Conservation (phyloP, 2,329 filamentous ascomycete species). For the Alternaria brassicicola region DNA sequence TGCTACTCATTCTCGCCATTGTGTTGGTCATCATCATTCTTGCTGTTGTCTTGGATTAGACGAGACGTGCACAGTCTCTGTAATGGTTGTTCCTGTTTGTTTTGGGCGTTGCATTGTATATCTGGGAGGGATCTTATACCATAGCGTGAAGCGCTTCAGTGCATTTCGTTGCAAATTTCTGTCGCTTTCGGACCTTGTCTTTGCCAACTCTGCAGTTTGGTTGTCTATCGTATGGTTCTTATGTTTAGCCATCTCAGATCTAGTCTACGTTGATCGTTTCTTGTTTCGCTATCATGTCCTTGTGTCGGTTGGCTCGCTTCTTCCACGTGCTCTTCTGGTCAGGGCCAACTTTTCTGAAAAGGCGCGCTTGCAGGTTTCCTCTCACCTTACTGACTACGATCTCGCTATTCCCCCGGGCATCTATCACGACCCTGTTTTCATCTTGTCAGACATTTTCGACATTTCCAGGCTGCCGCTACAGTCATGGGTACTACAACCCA, state of each 20-base stretch:
- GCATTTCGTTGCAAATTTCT: slow-evolving; percentile 1
- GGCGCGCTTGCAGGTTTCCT: neutral
- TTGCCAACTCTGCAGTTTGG: neutral
- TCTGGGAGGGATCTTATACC: slow-evolving; percentile 17
- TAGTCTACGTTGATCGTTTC: neutral
- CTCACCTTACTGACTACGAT: neutral
- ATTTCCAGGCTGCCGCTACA: too few species aligned
- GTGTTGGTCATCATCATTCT: slow-evolving; percentile 89
- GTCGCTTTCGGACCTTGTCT: neutral
- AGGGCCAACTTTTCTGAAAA: neutral
- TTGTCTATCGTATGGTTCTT: neutral
- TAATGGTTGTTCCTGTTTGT: neutral
- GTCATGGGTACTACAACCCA: too few species aligned
- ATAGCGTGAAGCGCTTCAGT: slow-evolving; percentile 5
- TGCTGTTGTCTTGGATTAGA: slow-evolving; percentile 78
- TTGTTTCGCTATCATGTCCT: neutral
- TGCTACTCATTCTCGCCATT: slow-evolving; percentile 85
- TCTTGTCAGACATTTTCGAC: too few species aligned
- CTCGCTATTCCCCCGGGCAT: too few species aligned
- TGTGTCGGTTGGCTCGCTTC: neutral
- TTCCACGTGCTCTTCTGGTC: neutral
- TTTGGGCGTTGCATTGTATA: slow-evolving; percentile 15
- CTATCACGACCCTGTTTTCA: too few species aligned
- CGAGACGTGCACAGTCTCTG: neutral
- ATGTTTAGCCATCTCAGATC: neutral